phyloP scores from a whole-genome alignment of 129 eudicot species.

The Daucus carota region DH1_v3.0 NC_030385.2:37084501-37085000 shows the following conservation, averaged over 20 bases:
- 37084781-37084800: not conserved
- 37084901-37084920: too few relatives aligned
- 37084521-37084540: not conserved
- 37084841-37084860: not conserved
- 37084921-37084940: not conserved
- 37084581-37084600: conserved; percentile 46
- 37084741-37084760: not conserved
- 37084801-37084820: not conserved
- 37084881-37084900: not conserved
- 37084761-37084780: not conserved
- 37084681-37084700: not conserved
- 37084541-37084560: not conserved
- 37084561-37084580: conserved; percentile 69
- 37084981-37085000: too few relatives aligned
- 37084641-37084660: not conserved
- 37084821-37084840: too few relatives aligned
- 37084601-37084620: conserved; percentile 82
- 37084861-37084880: not conserved
- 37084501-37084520: not conserved
- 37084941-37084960: not conserved
- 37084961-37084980: not conserved
- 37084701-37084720: not conserved
- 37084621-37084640: conserved; percentile 62
- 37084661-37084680: not conserved
- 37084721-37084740: not conserved